Evolutionary conservation across 805 yeast species (phyloP).

Genomic region (Candida tibetensis): DNA sequence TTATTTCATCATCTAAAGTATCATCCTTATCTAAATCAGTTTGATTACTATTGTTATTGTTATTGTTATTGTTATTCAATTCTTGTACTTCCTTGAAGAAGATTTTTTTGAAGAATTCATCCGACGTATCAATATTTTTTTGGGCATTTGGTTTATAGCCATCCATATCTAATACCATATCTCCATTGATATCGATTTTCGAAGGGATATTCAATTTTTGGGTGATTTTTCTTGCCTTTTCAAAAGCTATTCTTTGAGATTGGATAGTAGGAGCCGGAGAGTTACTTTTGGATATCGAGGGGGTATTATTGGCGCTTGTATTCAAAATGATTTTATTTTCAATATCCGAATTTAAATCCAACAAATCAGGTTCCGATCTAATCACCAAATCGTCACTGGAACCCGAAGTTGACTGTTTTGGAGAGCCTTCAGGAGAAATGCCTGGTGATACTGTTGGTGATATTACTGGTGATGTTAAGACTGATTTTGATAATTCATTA

Average conservation of each 20-base stretch:
- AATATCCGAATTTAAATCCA: conserved; percentile 33
- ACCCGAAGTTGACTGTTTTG: conserved; percentile 1
- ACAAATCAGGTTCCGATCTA: conserved; percentile 29
- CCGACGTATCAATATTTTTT: conserved; percentile 72
- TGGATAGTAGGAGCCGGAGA: conserved; percentile 2
- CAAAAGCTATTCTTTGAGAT: conserved; percentile 40
- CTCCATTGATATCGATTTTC: conserved; percentile 84
- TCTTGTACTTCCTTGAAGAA: conserved; percentile 66
- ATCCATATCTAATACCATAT: conserved; percentile 85
- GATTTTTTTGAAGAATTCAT: conserved; percentile 68
- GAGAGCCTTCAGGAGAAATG: conserved; percentile 26
- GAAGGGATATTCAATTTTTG: conserved; percentile 81
- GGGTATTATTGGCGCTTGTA: conserved; percentile 8
- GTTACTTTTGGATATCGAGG: conserved; percentile 9
- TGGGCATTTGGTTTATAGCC: conserved; percentile 86
- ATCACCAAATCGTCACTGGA: conserved; percentile 1
- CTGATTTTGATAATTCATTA: conserved; percentile 60
- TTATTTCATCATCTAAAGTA: conserved; percentile 20
- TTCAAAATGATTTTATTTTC: conserved; percentile 29
- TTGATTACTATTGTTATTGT: conserved; percentile 7
- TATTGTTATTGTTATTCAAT: conserved; percentile 15
- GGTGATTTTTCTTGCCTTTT: conserved; percentile 61
- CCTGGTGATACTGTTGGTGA: conserved; percentile 65
- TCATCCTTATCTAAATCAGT: conserved; percentile 9
- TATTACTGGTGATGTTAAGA: conserved; percentile 83